Conservation (phyloP, 2,329 filamentous ascomycete species). For the Grosmannia serpens region DNA sequence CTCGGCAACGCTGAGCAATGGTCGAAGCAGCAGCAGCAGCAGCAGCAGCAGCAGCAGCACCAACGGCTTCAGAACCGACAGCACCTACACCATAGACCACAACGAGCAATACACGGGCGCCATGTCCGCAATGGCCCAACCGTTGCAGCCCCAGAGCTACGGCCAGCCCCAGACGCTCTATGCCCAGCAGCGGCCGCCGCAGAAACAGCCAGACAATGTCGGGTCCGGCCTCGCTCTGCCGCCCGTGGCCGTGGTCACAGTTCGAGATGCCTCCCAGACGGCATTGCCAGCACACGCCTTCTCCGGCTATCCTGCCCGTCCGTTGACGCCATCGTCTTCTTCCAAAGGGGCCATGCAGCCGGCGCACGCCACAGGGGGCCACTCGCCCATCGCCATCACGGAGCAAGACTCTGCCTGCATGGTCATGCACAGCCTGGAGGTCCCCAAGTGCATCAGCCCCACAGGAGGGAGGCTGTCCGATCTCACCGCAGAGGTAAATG, state of each 20-base stretch:
- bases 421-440: constrained; percentile 51
- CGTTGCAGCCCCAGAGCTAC: background rate
- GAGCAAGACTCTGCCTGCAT: constrained; percentile 30
- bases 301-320: constrained; percentile 22
- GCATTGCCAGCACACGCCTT: constrained; percentile 5
- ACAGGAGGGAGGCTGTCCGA: constrained; percentile 67
- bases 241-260: constrained; percentile 9
- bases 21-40: background rate
- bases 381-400: constrained; percentile 19
- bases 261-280: constrained; percentile 10
- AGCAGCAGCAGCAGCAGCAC: no score
- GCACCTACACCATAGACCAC: background rate
- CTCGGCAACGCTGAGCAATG: background rate
- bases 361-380: background rate
- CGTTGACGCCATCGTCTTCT: constrained; percentile 25
- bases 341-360: background rate
- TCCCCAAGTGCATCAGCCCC: constrained; percentile 65
- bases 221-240: background rate
- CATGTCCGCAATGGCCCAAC: background rate
- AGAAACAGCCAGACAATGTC: background rate
- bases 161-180: background rate
- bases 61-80: constrained; percentile 12
- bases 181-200: background rate
- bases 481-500: constrained; percentile 66
- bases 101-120: background rate